Percentiles rank a stretch among this genome's conserved stretches.
phyloP scores from a whole-genome alignment of 2,329 filamentous ascomycete genomes.

The Aspergillus calidoustus region DNA sequence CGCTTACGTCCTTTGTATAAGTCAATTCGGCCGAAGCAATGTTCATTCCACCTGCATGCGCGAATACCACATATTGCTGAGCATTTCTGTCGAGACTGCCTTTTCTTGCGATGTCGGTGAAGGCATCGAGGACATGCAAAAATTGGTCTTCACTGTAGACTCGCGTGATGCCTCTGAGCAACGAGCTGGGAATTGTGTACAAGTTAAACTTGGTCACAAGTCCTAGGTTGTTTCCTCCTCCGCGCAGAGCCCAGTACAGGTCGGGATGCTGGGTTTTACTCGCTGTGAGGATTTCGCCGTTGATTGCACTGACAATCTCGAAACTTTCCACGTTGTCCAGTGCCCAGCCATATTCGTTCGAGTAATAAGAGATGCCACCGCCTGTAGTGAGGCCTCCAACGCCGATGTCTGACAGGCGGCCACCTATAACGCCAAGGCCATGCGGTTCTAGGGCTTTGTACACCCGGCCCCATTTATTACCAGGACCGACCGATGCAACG shows the following conservation, averaged over 20 bases:
- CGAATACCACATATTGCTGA: conserved; percentile 40
- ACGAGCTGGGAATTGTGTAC: conserved; percentile 41
- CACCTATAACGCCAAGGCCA: conserved; percentile 40
- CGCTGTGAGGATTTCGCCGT: conserved; percentile 35
- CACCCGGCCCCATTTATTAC: conserved; percentile 41
- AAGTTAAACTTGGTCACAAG: conserved; percentile 49
- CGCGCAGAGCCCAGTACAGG: conserved; percentile 48
- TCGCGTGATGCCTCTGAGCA: conserved; percentile 46
- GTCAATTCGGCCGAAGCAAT: conserved; percentile 41
- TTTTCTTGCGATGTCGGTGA: conserved; percentile 32
- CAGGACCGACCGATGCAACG: conserved; percentile 36
- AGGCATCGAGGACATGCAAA: conserved; percentile 36
- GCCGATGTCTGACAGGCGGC: conserved; percentile 31
- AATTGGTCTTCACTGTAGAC: conserved; percentile 36
- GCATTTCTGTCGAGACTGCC: conserved; percentile 38
- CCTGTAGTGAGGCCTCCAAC: conserved; percentile 30
- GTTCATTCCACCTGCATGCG: conserved; percentile 30
- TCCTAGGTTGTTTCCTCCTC: conserved; percentile 46
- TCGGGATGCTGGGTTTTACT: conserved; percentile 37
- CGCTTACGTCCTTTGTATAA: conserved; percentile 42
- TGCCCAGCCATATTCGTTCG: conserved; percentile 17
- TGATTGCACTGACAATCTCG: conserved; percentile 14
- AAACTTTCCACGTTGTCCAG: conserved; percentile 19
- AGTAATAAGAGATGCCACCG: conserved; percentile 25
- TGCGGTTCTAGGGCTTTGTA: conserved; percentile 38